Conservation (phyloP, 257 asterid genomes). For the Paulownia fortunei region DNA sequence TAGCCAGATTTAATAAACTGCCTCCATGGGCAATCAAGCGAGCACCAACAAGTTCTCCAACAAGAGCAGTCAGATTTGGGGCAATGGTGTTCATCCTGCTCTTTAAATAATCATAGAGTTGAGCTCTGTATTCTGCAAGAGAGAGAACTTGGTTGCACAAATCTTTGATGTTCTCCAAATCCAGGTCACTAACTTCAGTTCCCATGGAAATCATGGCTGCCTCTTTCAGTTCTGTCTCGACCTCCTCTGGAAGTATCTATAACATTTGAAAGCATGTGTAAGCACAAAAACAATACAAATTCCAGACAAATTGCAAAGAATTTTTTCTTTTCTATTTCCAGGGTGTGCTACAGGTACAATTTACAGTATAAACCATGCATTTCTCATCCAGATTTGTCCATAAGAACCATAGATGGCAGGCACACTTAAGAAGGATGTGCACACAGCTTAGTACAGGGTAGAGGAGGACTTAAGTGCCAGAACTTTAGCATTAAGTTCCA, state of each 20-base stretch:
- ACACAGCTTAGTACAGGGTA: too few species aligned
- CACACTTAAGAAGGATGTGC: background rate
- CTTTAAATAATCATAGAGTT: conserved; percentile 76
- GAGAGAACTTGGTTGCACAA: conserved; percentile 87
- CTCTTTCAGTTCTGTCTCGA: conserved; percentile 66
- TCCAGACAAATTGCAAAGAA: background rate
- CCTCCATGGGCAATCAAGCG: conserved; percentile 96
- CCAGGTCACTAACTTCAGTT: conserved; percentile 89
- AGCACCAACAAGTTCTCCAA: conserved; percentile 96
- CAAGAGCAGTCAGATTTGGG: conserved; percentile 91
- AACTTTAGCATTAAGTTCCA: background rate
- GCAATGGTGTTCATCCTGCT: conserved; percentile 95
- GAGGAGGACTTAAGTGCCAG: background rate
- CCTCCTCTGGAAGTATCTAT: conserved; percentile 65
- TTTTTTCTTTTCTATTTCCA: background rate
- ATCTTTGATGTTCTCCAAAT: conserved; percentile 82
- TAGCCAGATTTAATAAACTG: conserved; percentile 86
- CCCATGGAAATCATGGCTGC: conserved; percentile 94
- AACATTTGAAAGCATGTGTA: background rate
- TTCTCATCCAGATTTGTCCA: background rate
- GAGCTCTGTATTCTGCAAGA: conserved; percentile 85
- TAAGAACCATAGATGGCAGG: background rate
- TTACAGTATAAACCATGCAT: background rate
- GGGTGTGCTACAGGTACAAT: background rate
- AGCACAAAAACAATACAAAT: background rate